Percentiles rank a stretch among this genome's conserved stretches.
Evolutionary conservation across 768 basidiomycete genomes (phyloP).

Genomic region (Termitomyces eurrhizus): DNA sequence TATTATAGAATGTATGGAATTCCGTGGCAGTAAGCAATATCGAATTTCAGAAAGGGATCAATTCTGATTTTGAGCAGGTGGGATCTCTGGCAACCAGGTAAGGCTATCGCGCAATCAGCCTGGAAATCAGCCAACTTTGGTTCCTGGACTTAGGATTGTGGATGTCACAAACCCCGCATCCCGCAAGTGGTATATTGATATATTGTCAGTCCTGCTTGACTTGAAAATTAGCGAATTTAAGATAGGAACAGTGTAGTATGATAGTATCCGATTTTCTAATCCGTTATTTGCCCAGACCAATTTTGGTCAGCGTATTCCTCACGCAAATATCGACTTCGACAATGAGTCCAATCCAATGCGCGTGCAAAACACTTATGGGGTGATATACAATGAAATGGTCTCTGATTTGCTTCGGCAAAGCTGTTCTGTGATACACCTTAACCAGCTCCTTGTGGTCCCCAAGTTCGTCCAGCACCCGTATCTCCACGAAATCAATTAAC

Average conservation of each 20-base stretch:
- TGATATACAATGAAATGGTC: constrained; percentile 68
- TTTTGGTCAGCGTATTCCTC: constrained; percentile 75
- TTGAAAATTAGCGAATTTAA: constrained; percentile 59
- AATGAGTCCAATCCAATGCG: constrained; percentile 66
- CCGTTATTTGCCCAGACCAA: constrained; percentile 46
- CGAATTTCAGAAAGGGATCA: constrained; percentile 2
- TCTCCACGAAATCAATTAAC: constrained; percentile 30
- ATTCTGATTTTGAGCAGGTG: constrained; percentile 10
- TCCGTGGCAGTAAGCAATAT: constrained; percentile 55
- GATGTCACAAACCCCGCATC: constrained; percentile 58
- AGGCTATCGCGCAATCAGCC: no score
- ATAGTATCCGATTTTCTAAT: background rate
- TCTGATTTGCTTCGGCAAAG: constrained; percentile 61
- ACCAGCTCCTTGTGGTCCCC: no score
- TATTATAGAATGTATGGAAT: constrained; percentile 61
- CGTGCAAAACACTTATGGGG: constrained; percentile 71
- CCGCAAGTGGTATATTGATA: constrained; percentile 49
- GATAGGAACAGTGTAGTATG: constrained; percentile 24
- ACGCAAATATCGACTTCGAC: constrained; percentile 56
- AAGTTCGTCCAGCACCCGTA: no score
- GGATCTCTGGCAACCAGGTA: no score
- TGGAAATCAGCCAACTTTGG: no score
- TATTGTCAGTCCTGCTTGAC: constrained; percentile 47
- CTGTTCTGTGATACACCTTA: no score
- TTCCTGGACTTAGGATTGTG: constrained; percentile 34